phyloP scores from a whole-genome alignment of 768 basidiomycete species.

The Calocybe cyanea region DNA sequence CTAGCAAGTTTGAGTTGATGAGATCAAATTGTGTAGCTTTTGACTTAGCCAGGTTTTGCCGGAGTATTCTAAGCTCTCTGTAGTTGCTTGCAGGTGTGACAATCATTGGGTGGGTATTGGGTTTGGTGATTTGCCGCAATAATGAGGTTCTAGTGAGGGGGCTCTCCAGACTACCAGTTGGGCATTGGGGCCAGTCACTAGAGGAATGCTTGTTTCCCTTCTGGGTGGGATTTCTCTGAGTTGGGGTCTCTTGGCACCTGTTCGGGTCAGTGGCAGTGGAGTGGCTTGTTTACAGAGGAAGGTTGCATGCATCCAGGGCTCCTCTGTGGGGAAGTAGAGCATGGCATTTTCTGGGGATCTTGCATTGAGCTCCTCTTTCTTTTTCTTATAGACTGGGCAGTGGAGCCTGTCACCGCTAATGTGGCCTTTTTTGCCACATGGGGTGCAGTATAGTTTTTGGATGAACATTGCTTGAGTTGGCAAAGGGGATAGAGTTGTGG shows the following conservation, averaged over 20 bases:
- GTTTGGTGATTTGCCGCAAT: not conserved
- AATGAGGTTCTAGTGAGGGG: no score
- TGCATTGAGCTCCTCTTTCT: slow-evolving; percentile 9
- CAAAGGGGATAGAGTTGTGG: not conserved
- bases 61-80: not conserved
- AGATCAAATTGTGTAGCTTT: not conserved
- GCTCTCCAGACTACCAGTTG: no score
- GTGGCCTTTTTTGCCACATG: no score
- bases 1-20: not conserved
- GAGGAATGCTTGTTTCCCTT: not conserved
- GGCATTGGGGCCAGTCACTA: not conserved
- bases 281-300: not conserved
- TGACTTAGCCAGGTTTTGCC: slow-evolving; percentile 1
- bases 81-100: not conserved
- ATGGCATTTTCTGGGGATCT: slow-evolving; percentile 16
- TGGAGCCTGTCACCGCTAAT: slow-evolving; percentile 16
- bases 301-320: not conserved
- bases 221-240: no score
- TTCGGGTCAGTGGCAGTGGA: no score
- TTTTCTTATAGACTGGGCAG: slow-evolving; percentile 14
- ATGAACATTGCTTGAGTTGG: not conserved
- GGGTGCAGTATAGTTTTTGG: slow-evolving; percentile 5
- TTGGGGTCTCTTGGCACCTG: no score
- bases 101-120: not conserved
- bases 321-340: slow-evolving; percentile 14